Evolutionary conservation across 148 eudicot species (phyloP), one percentile per base, ranked within the genome.

Genomic region (Silene latifolia): DNA sequence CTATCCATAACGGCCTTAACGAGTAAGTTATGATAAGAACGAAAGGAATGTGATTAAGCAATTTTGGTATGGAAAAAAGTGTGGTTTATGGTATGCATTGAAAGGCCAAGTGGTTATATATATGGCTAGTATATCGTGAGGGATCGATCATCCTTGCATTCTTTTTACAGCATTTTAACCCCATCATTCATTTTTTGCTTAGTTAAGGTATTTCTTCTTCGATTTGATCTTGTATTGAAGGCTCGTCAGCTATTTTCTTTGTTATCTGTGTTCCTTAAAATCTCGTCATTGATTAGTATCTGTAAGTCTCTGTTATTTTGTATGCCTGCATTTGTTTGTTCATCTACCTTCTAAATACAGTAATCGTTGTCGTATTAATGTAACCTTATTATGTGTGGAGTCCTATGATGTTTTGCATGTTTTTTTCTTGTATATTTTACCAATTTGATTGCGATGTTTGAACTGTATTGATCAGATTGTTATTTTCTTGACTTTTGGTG

Each of bases 161-260:
- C 29, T 8, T 24, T 62, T 70, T 54, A 51, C 10, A 13, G 56
- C 27, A 58, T 54, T 39, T 8, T 18, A 46, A 63, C 47, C 19
- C 29, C 63, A 61, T 15, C 44, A 20, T 9, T 24, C 60, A 48
- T 44, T 2, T 62, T 72, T 71, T 13, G 53, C 56, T 13, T 23
- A 7, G 51, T 12, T 74, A 63, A 74, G 82, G 71, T 74, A 69
- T 68, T 20, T 51, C 32, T 63, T 69, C 19, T 69, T 66, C 21
- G 61, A 7, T 54, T 11, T 27, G 25, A 62, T 46, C 58, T 72
- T 59, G 20, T 72, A 46, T 68, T 17, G 29, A 13, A 53, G 27
- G 32, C 20, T 27, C 2, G 63, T 18, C 32, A 29, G 44, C 44
- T 39, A 39, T 39, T 39, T 7, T 74, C 51, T 32, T 57, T 42